Conservation (phyloP, 148 eudicot genomes). For the Rhododendron vialii region DNA sequence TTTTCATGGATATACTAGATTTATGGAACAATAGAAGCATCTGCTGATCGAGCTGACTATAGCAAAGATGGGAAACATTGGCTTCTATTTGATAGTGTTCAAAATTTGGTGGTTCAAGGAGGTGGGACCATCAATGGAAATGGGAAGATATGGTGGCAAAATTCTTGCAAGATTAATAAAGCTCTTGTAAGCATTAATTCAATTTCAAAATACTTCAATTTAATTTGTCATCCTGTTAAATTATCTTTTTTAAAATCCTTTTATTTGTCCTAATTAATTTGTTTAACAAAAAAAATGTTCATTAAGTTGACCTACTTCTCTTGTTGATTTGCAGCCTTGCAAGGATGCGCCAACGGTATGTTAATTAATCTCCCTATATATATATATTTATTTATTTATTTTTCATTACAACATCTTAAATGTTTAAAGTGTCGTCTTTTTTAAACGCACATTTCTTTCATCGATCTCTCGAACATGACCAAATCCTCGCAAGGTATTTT, state of each 20-base stretch:
- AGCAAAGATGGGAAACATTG: conserved; percentile 39
- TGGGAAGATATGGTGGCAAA: conserved; percentile 76
- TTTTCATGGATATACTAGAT: conserved; percentile 30
- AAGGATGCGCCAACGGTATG: conserved; percentile 76
- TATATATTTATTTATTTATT: no score
- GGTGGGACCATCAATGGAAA: conserved; percentile 68
- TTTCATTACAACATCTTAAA: neutral
- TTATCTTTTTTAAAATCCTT: neutral
- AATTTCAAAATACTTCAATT: neutral
- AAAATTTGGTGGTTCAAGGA: conserved; percentile 44
- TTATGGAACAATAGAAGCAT: conserved; percentile 53
- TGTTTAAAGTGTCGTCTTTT: neutral
- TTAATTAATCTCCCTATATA: neutral
- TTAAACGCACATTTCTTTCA: no score
- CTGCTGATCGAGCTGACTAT: conserved; percentile 40
- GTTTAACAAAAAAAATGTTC: neutral
- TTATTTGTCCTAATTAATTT: neutral
- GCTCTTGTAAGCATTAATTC: conserved; percentile 28
- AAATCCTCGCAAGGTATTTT: no score
- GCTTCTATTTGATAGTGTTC: conserved; percentile 38
- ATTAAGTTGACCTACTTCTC: neutral
- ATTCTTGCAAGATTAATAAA: conserved; percentile 68
- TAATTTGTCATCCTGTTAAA: neutral
- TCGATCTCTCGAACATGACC: no score
- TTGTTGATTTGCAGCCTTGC: conserved; percentile 58